phyloP scores from a whole-genome alignment of 2,329 filamentous ascomycete genomes.

The Talaromyces verruculosus region DNA sequence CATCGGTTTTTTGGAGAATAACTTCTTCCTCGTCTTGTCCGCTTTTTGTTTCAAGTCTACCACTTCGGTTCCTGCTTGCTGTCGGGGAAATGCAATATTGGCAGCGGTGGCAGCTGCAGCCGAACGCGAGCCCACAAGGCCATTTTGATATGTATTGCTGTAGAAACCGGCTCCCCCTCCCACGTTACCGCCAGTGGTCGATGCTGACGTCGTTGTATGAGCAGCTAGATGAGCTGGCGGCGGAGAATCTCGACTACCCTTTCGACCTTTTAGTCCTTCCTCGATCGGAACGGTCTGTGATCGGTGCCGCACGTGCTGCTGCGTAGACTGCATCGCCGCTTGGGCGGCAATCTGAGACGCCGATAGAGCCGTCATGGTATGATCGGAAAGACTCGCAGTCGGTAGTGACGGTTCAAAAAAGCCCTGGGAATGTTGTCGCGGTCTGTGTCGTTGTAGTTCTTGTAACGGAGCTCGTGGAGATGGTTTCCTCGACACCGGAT shows the following conservation, averaged over 20 bases:
- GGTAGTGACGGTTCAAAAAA: constrained; percentile 67
- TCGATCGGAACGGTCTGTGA: constrained; percentile 54
- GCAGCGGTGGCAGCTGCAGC: constrained; percentile 63
- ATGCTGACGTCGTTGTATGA: constrained; percentile 26
- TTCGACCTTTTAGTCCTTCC: constrained; percentile 31
- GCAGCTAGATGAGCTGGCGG: constrained; percentile 33
- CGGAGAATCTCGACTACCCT: constrained; percentile 38
- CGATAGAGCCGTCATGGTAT: constrained; percentile 49
- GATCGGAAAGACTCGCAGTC: constrained; percentile 49
- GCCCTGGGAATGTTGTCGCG: constrained; percentile 61
- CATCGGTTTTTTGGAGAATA: constrained; percentile 68
- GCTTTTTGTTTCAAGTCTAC: constrained; percentile 51
- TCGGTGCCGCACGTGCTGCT: constrained; percentile 52
- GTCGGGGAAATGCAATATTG: constrained; percentile 61
- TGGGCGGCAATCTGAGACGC: constrained; percentile 66
- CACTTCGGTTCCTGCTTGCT: constrained; percentile 30
- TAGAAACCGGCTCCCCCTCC: constrained; percentile 24
- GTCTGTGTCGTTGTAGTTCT: constrained; percentile 44
- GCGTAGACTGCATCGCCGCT: constrained; percentile 57
- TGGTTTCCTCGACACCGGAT: constrained; percentile 29
- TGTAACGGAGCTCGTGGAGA: constrained; percentile 39
- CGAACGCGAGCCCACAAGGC: constrained; percentile 50
- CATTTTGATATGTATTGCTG: constrained; percentile 50
- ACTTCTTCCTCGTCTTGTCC: constrained; percentile 66
- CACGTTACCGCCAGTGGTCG: not conserved